Conservation (phyloP, 2,329 filamentous ascomycete genomes). For the Monosporascus sp. region DNA sequence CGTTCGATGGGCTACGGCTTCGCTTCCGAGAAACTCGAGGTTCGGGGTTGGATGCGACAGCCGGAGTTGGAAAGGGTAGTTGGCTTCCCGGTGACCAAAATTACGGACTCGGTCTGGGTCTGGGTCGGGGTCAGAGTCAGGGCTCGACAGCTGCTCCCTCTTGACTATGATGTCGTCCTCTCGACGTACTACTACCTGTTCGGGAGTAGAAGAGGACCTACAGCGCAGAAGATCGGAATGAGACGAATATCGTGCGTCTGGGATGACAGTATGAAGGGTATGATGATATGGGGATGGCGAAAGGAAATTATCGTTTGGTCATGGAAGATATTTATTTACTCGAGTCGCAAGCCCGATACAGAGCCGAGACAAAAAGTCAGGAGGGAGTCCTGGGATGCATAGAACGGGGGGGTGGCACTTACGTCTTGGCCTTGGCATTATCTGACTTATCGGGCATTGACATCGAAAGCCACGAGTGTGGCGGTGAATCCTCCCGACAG, state of each 20-base stretch:
- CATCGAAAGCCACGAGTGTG: conserved; percentile 6
- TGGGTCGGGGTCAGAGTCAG: neutral
- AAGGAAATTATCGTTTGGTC: neutral
- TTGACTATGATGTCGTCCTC: neutral
- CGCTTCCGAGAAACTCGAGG: conserved; percentile 7
- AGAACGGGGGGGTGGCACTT: conserved; percentile 1
- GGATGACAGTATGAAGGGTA: neutral
- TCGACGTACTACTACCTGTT: neutral
- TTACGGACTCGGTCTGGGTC: neutral
- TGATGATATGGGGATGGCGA: neutral
- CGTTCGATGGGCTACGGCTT: conserved; percentile 7
- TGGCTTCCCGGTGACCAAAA: neutral
- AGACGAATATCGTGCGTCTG: neutral
- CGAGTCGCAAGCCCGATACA: neutral
- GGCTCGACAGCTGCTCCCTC: neutral
- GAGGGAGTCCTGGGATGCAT: neutral
- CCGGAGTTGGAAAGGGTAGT: neutral
- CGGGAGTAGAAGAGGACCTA: neutral
- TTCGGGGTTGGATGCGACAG: neutral
- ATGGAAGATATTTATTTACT: neutral
- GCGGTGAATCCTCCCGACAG: neutral
- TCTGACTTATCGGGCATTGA: neutral
- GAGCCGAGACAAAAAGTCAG: too few species aligned
- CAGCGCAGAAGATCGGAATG: neutral
- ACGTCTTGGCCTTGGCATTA: conserved; percentile 1